Conservation (phyloP, 495 filamentous ascomycete species). For the Penicillium angulare region DNA sequence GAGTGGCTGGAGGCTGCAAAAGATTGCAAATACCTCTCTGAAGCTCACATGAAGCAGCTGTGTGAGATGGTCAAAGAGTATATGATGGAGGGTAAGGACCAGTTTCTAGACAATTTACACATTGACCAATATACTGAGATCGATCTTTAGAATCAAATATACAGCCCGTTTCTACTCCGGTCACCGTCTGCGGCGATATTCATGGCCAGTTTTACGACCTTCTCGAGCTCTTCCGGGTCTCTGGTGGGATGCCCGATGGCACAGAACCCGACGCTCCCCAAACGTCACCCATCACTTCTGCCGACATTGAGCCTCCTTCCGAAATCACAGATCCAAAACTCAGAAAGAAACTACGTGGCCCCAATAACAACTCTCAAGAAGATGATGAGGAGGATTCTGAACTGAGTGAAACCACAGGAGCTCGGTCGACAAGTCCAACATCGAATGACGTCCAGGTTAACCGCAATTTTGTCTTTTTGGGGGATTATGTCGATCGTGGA, state of each 20-base stretch:
- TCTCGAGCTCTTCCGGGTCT: constrained; percentile 92
- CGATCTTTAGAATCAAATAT: constrained; percentile 85
- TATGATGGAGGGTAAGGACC: constrained; percentile 87
- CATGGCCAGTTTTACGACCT: constrained; percentile 99
- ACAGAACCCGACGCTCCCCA: constrained; percentile 62
- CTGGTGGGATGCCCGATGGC: constrained; percentile 90
- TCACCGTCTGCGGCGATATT: constrained; percentile 97
- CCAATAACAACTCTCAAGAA: constrained; percentile 40
- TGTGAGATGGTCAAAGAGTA: constrained; percentile 99
- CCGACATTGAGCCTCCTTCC: constrained; percentile 83
- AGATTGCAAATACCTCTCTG: constrained; percentile 93
- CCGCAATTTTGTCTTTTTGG: constrained; percentile 92
- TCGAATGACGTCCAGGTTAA: constrained; percentile 47
- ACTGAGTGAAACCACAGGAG: constrained; percentile 20
- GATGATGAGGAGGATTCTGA: constrained; percentile 41
- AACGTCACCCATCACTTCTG: constrained; percentile 69
- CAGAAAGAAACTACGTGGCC: constrained; percentile 71
- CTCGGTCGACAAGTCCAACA: constrained; percentile 39
- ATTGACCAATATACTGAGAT: not conserved
- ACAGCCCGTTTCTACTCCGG: constrained; percentile 92
- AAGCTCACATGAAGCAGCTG: constrained; percentile 94
- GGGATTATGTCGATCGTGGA: constrained; percentile 95
- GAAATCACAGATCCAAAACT: constrained; percentile 82
- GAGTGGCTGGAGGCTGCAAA: constrained; percentile 96
- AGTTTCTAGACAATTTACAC: too few species aligned